Evolutionary conservation across 2,329 filamentous ascomycete genomes (phyloP).

Genomic region (Helotiales sp.): DNA sequence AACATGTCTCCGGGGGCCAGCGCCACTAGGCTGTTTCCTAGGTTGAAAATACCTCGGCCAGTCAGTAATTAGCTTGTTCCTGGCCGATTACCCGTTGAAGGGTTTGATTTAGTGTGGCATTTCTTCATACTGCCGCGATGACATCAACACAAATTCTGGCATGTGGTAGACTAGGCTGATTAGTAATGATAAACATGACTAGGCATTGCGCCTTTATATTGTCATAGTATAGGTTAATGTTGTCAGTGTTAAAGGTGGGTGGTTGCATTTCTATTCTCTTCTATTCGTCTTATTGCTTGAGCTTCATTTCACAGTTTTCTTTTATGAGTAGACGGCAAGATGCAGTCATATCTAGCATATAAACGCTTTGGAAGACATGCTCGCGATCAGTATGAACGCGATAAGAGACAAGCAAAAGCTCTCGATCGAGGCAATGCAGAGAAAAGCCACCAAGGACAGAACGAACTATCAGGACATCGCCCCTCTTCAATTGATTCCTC

Average conservation of each 20-base stretch:
- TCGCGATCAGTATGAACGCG: slow-evolving; percentile 24
- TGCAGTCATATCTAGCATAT: slow-evolving; percentile 26
- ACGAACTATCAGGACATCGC: slow-evolving; percentile 5
- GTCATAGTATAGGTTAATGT: background rate
- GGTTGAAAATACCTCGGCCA: too few species aligned
- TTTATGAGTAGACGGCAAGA: slow-evolving; percentile 1
- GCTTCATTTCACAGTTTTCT: background rate
- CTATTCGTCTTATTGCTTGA: background rate
- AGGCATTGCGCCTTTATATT: background rate
- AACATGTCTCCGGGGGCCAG: too few species aligned
- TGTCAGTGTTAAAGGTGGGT: background rate
- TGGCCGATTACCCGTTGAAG: background rate
- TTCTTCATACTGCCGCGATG: background rate
- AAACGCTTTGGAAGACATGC: slow-evolving; percentile 21
- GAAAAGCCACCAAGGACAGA: background rate
- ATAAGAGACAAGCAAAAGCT: slow-evolving; percentile 22
- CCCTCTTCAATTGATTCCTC: slow-evolving; percentile 18
- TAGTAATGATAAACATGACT: background rate
- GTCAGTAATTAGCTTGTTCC: too few species aligned
- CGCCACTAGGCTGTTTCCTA: too few species aligned
- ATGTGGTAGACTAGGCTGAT: background rate
- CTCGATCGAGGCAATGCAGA: slow-evolving; percentile 24
- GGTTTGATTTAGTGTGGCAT: background rate
- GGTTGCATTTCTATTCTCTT: background rate
- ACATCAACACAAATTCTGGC: background rate